These are phyloP conservation scores for Lenzites betulinus DNA, from an alignment of 768 basidiomycete genomes.

Conservation along the genomic window DNA sequence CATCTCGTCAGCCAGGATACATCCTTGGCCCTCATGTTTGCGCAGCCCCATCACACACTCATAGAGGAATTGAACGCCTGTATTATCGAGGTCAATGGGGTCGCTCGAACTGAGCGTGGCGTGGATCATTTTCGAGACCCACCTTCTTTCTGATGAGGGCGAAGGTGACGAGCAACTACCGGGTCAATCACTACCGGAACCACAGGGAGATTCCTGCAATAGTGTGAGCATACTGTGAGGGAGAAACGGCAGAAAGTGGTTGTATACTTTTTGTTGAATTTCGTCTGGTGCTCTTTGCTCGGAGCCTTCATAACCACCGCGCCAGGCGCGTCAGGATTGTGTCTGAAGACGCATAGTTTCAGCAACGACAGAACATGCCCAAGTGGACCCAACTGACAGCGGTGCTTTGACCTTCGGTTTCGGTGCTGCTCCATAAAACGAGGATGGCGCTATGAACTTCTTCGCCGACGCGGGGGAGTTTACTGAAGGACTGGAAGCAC, in stretches of 20 bases:
- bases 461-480: conserved; percentile 25
- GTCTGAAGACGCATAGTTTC: conserved; percentile 42
- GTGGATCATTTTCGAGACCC: conserved; percentile 12
- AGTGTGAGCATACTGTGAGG: not conserved
- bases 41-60: conserved; percentile 94
- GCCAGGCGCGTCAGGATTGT: conserved; percentile 73
- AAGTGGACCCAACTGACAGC: conserved; percentile 44
- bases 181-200: conserved; percentile 92
- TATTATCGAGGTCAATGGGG: not conserved
- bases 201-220: conserved; percentile 56
- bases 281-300: conserved; percentile 61
- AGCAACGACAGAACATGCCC: not conserved
- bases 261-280: conserved; percentile 68
- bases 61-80: conserved; percentile 88
- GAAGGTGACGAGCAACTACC: conserved; percentile 68
- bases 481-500: conserved; percentile 22
- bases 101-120: too few relatives aligned
- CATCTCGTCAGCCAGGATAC: conserved; percentile 98
- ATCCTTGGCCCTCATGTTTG: conserved; percentile 89
- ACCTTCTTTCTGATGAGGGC: conserved; percentile 93
- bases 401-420: conserved; percentile 36
- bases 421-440: conserved; percentile 58
- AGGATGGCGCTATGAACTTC: conserved; percentile 54
- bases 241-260: not conserved
- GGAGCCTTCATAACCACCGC: conserved; percentile 89